Percentiles rank a stretch among this genome's conserved stretches.
Conservation (phyloP, 2,329 filamentous ascomycete species). For the Cytospora schulzeri region DNA sequence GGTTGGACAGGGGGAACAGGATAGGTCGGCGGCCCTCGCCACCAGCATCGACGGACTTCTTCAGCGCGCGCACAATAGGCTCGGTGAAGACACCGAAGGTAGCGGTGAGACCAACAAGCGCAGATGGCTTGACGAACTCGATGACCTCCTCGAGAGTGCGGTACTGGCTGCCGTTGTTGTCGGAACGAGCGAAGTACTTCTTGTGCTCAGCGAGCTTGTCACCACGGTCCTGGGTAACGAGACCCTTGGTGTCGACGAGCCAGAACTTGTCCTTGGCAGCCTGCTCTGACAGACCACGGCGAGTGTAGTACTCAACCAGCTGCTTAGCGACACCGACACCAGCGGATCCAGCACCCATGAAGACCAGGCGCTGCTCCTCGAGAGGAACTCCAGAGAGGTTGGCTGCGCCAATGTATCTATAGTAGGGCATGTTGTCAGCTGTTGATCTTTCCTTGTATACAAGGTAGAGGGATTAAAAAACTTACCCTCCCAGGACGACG, state of each 20-base stretch:
- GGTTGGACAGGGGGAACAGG: slow-evolving; percentile 96
- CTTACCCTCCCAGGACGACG: slow-evolving; percentile 82
- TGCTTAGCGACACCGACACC: slow-evolving; percentile 98
- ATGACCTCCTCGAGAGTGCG: slow-evolving; percentile 86
- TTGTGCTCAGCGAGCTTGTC: slow-evolving; percentile 93
- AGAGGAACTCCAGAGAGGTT: slow-evolving; percentile 83
- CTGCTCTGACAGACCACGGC: slow-evolving; percentile 84
- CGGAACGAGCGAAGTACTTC: slow-evolving; percentile 67
- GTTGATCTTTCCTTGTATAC: slow-evolving; percentile 12
- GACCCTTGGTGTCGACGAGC: slow-evolving; percentile 94
- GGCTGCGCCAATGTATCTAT: slow-evolving; percentile 67
- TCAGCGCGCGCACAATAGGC: slow-evolving; percentile 73
- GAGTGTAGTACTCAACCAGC: slow-evolving; percentile 95
- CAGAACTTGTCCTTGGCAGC: slow-evolving; percentile 91
- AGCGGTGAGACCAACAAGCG: slow-evolving; percentile 90
- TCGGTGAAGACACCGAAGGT: slow-evolving; percentile 95
- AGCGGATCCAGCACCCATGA: slow-evolving; percentile 93
- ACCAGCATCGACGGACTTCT: slow-evolving; percentile 63
- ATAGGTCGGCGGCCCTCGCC: slow-evolving; percentile 78
- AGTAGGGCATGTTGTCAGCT: slow-evolving; percentile 53
- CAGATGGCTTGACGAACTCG: slow-evolving; percentile 92
- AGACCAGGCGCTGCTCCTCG: slow-evolving; percentile 91
- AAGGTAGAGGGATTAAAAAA: slow-evolving; percentile 21
- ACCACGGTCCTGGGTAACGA: slow-evolving; percentile 89
- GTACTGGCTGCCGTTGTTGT: slow-evolving; percentile 70